A percentile compares a stretch with the other conserved stretches of the same genome.
Conservation (phyloP, 768 basidiomycete genomes). For the Termitomyces eurrhizus region DNA sequence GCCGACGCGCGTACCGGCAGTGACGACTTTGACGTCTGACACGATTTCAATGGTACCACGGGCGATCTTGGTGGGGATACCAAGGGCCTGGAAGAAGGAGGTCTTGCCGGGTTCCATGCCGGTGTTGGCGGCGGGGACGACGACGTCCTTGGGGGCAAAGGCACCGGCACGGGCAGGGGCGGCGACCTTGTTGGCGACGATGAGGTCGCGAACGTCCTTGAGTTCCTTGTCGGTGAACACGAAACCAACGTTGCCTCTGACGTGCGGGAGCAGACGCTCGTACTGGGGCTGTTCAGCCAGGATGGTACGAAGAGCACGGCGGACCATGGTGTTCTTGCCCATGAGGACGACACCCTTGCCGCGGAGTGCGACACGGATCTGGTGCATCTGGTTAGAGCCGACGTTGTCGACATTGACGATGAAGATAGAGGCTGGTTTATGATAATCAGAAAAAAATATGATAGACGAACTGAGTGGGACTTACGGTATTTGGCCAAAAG, state of each 20-base stretch:
- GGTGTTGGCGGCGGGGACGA: constrained; percentile 93
- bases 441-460: background rate
- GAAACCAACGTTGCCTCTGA: constrained; percentile 98
- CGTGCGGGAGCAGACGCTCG: constrained; percentile 93
- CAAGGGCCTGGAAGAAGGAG: constrained; percentile 99
- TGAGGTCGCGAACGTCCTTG: constrained; percentile 91
- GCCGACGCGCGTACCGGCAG: constrained; percentile 90
- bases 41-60: constrained; percentile 99
- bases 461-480: constrained; percentile 25
- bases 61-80: constrained; percentile 99
- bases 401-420: constrained; percentile 99
- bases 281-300: constrained; percentile 88
- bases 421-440: constrained; percentile 86
- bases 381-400: constrained; percentile 99
- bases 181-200: constrained; percentile 95
- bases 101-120: constrained; percentile 99
- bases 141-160: constrained; percentile 87
- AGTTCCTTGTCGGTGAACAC: constrained; percentile 93
- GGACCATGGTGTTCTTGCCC: constrained; percentile 99
- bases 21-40: constrained; percentile 92
- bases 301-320: constrained; percentile 92
- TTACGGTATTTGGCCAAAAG: constrained; percentile 86
- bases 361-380: constrained; percentile 93
- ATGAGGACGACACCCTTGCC: constrained; percentile 96
- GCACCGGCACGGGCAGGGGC: constrained; percentile 99